Conservation (phyloP, 306 rosid species). For the Pachyrhizus erosus region DNA sequence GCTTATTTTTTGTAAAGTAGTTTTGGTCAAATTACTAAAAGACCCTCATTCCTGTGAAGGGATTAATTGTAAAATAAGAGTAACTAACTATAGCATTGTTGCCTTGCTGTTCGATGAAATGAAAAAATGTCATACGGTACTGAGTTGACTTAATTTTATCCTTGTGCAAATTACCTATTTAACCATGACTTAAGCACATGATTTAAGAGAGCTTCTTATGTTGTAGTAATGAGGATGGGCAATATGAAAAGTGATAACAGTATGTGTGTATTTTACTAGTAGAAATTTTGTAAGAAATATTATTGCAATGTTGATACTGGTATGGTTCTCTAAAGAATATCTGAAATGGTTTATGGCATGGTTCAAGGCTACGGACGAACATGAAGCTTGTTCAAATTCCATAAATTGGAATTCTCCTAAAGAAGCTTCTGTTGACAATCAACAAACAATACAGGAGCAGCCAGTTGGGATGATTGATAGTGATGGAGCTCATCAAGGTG, state of each 20-base stretch:
- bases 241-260: slow-evolving; percentile 3
- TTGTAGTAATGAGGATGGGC: slow-evolving; percentile 12
- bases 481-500: slow-evolving; percentile 47
- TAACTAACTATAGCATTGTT: neutral
- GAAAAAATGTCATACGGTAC: neutral
- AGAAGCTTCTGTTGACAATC: slow-evolving; percentile 40
- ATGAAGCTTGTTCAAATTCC: slow-evolving; percentile 44
- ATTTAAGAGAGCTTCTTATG: slow-evolving; percentile 18
- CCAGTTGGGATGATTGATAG: slow-evolving; percentile 45
- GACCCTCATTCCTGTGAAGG: neutral
- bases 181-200: slow-evolving; percentile 4
- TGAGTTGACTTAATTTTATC: neutral
- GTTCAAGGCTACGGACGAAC: slow-evolving; percentile 50
- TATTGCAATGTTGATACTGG: slow-evolving; percentile 3
- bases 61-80: neutral
- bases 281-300: slow-evolving; percentile 25
- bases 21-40: neutral
- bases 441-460: slow-evolving; percentile 42
- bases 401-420: slow-evolving; percentile 34
- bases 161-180: slow-evolving; percentile 1
- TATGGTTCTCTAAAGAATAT: slow-evolving; percentile 16
- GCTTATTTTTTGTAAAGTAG: neutral
- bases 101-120: slow-evolving; percentile 6
- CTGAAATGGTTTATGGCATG: slow-evolving; percentile 39
- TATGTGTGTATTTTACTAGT: neutral